Evolutionary conservation across 495 filamentous ascomycete genomes (phyloP), one percentile per base, ranked within the genome.

Genomic region (Lepidopterella palustris): DNA sequence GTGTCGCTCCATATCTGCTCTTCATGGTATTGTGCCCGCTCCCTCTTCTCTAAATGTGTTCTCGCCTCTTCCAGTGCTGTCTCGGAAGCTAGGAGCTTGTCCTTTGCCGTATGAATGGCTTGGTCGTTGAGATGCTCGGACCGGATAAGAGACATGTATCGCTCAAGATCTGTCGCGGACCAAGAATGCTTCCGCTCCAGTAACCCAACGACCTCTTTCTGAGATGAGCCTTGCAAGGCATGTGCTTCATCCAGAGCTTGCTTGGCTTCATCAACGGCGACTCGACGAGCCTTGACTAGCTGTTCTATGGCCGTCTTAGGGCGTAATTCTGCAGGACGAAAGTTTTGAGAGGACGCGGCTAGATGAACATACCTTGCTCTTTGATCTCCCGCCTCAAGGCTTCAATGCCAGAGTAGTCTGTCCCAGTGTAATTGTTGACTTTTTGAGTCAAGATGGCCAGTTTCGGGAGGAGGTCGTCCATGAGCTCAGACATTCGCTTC

Each of bases 1-100:
- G 95, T 93, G 68, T 98, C 93, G 66, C 87, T 92, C 93, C 93
- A 98, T 48, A 98, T 96, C 78, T 98, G 93, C 74, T 98, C 93
- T 73, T 98, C 93, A 74, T 98, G 93, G 74, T 98, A 98, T 26
- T 93, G 84, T 27, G 85, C 85, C 29, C 97, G 77, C 58, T 97
- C 97, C 32, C 81, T 82, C 39, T 84, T 82, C 69, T 84, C 89
- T 49, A 98, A 75, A 67, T 83, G 80, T 6, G 83, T 79, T 25
- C 84, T 80, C 1, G 90, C 82, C 48, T 89, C 84, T 73, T 93
- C 87, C 11, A 91, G 83, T 29, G 86, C 82, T 40, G 81, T 77
- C 73, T 98, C 93, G 0, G 88, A 84, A 35, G 78, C 76, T n/a
- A 83, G 79, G 49, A 97, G 75, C 15, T 79, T 81, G 24, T 86